Evolutionary conservation across 192 early-diverging fungal genomes (phyloP).

Genomic region (Coemansia aciculifera): DNA sequence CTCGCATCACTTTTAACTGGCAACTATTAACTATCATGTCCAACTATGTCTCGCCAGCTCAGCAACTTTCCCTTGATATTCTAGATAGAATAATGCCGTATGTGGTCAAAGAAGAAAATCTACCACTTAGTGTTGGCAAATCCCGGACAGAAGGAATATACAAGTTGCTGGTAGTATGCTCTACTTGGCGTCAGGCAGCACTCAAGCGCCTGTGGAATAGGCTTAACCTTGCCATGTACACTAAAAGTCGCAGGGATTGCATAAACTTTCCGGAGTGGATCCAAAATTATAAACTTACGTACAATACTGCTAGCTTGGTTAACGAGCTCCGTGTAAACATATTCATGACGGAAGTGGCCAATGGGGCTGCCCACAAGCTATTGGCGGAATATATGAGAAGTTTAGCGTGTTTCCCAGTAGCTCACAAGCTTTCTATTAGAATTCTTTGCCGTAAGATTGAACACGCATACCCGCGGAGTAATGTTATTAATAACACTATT

Average conservation of each 20-base stretch:
- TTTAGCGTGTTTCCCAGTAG: neutral
- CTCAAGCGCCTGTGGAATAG: neutral
- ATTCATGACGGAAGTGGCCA: neutral
- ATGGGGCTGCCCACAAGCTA: neutral
- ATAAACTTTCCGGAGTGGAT: neutral
- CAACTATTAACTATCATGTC: neutral
- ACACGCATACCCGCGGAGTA: neutral
- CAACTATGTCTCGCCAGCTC: neutral
- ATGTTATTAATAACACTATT: neutral
- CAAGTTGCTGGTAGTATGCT: constrained; percentile 2
- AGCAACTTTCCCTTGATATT: neutral
- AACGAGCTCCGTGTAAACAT: neutral
- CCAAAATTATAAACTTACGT: neutral
- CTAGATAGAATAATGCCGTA: neutral
- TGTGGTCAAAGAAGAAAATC: neutral
- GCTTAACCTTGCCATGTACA: neutral
- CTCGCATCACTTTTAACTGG: neutral
- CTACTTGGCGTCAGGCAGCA: neutral
- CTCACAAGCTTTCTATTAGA: neutral
- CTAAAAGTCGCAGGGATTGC: neutral
- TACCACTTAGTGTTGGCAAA: neutral
- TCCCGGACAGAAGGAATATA: neutral
- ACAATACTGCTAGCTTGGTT: neutral
- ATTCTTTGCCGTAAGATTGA: neutral
- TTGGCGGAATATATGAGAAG: neutral